Evolutionary conservation across 2,329 filamentous ascomycete genomes (phyloP).

Genomic region (Ilyonectria robusta): DNA sequence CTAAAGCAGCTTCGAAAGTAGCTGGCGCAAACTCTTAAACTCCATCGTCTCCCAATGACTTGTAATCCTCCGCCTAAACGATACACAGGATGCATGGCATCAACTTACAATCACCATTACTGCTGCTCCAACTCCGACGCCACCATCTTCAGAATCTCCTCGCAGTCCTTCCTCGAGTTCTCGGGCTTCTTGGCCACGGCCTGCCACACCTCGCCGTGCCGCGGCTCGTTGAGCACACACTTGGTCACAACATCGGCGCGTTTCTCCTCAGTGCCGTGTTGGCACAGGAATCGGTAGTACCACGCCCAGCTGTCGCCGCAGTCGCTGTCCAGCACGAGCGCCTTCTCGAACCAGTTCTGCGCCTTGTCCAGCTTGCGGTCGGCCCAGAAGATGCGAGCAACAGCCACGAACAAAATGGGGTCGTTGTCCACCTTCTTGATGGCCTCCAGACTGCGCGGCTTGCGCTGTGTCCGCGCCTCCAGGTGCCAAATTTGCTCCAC

Average conservation of each 20-base stretch:
- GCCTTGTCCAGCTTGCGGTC: slow-evolving; percentile 95
- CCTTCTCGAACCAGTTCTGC: slow-evolving; percentile 97
- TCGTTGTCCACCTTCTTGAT: slow-evolving; percentile 98
- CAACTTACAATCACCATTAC: slow-evolving; percentile 19
- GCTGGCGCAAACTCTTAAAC: slow-evolving; percentile 19
- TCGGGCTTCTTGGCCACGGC: slow-evolving; percentile 85
- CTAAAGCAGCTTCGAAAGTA: slow-evolving; percentile 7
- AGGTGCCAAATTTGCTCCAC: slow-evolving; percentile 96
- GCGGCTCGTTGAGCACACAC: slow-evolving; percentile 86
- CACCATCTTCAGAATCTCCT: slow-evolving; percentile 88
- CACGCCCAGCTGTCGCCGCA: slow-evolving; percentile 96
- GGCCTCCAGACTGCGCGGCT: slow-evolving; percentile 90
- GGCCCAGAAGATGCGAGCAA: slow-evolving; percentile 95
- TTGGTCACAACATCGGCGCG: slow-evolving; percentile 85
- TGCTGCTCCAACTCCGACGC: slow-evolving; percentile 63
- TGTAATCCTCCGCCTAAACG: slow-evolving; percentile 8
- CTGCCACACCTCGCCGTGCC: slow-evolving; percentile 95
- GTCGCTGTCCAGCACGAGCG: slow-evolving; percentile 88
- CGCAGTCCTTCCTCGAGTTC: slow-evolving; percentile 80
- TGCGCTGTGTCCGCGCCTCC: slow-evolving; percentile 91
- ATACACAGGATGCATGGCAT: slow-evolving; percentile 10
- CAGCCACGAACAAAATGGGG: slow-evolving; percentile 88
- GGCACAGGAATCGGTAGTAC: slow-evolving; percentile 94
- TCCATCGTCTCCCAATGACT: slow-evolving; percentile 21
- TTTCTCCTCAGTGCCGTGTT: slow-evolving; percentile 97